phyloP scores from a whole-genome alignment of 1,284 basidiomycete genomes.

The Microbotryum silenes-acaulis region DNA sequence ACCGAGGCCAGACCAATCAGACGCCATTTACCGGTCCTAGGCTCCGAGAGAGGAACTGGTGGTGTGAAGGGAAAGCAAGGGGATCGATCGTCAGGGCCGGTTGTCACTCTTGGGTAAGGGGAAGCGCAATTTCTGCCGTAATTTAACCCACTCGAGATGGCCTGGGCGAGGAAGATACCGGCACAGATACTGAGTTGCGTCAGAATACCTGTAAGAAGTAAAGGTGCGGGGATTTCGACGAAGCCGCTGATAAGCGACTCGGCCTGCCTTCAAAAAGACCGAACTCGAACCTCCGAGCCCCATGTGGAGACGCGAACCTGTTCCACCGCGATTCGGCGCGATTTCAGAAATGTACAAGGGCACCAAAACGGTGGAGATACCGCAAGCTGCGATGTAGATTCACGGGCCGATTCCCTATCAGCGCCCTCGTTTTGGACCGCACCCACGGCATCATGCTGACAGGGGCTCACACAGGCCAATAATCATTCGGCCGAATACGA shows the following conservation, averaged over 20 bases:
- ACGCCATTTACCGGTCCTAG: constrained; percentile 23
- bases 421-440: too few species aligned
- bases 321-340: constrained; percentile 39
- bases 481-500: constrained; percentile 31
- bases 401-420: too few species aligned
- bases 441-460: too few species aligned
- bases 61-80: constrained; percentile 13
- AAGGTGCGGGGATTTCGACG: background rate
- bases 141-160: constrained; percentile 24
- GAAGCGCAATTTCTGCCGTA: background rate
- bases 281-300: background rate
- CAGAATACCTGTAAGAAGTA: constrained; percentile 36
- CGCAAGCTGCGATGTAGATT: constrained; percentile 31
- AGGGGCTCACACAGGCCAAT: constrained; percentile 36
- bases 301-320: constrained; percentile 21
- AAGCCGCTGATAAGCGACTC: background rate
- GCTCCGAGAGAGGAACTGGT: constrained; percentile 28
- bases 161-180: constrained; percentile 35
- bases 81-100: background rate
- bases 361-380: constrained; percentile 41
- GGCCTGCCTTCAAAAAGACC: background rate
- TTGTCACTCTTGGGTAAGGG: too few species aligned
- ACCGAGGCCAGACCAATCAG: constrained; percentile 23
- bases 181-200: constrained; percentile 38
- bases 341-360: constrained; percentile 42